These are phyloP conservation scores for Penicillium sclerotigenum DNA, from an alignment of 2,329 filamentous ascomycete species.

Conservation along the genomic window DNA sequence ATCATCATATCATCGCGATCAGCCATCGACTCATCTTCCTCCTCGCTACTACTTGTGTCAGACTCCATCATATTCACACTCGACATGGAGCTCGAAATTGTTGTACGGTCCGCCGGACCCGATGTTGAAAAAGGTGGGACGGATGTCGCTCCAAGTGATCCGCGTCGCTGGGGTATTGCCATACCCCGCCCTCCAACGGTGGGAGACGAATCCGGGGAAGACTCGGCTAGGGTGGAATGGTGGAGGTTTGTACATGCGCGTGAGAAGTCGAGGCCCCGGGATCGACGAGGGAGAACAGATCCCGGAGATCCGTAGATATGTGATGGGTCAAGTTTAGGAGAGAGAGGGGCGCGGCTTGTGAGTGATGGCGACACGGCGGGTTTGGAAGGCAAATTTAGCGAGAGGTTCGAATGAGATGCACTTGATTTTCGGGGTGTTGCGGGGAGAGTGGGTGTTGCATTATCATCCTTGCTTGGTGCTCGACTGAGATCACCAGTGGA, in stretches of 20 bases:
- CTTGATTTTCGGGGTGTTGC: constrained; percentile 70
- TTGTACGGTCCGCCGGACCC: constrained; percentile 65
- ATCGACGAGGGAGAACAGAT: constrained; percentile 83
- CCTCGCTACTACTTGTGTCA: constrained; percentile 71
- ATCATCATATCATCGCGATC: constrained; percentile 72
- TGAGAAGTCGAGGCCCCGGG: constrained; percentile 87
- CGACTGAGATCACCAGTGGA: constrained; percentile 53
- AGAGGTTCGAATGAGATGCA: constrained; percentile 62
- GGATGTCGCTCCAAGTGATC: constrained; percentile 59
- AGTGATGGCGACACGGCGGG: constrained; percentile 48
- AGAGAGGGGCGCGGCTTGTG: constrained; percentile 65
- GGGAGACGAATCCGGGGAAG: constrained; percentile 86
- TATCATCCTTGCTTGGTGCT: constrained; percentile 65
- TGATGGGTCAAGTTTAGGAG: constrained; percentile 79
- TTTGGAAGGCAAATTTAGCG: constrained; percentile 65
- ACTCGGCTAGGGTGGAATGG: constrained; percentile 89
- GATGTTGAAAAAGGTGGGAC: constrained; percentile 67
- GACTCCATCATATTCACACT: constrained; percentile 76
- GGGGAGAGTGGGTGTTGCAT: constrained; percentile 54
- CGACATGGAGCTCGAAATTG: constrained; percentile 75
- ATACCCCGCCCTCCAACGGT: constrained; percentile 69
- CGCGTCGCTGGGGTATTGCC: constrained; percentile 56
- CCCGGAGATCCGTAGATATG: constrained; percentile 84
- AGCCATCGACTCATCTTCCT: constrained; percentile 58
- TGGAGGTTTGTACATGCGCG: constrained; percentile 90